Conservation (phyloP, 345 rosid genomes). For the Erucastrum elatum region DNA sequence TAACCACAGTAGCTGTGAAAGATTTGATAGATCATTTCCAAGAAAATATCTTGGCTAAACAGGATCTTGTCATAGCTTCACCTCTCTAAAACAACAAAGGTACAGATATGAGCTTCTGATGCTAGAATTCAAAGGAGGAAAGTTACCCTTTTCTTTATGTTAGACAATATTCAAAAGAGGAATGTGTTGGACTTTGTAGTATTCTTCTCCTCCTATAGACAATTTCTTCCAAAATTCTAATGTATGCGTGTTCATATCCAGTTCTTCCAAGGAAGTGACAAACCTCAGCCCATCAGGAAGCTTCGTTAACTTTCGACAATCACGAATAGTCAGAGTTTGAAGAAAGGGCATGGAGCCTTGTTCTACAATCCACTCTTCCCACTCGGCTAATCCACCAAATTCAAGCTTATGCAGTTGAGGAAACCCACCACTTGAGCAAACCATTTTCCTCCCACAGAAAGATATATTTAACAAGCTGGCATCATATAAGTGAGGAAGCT, state of each 20-base stretch:
- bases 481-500: background rate
- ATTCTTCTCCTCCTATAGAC: background rate
- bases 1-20: background rate
- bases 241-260: background rate
- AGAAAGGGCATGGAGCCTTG: background rate
- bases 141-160: background rate
- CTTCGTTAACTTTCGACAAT: background rate
- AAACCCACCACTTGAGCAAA: background rate
- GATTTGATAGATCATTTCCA: background rate
- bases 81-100: background rate
- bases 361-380: slow-evolving; percentile 5
- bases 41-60: too few relatives aligned
- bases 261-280: background rate
- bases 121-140: background rate
- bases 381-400: background rate
- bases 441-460: slow-evolving; percentile 1
- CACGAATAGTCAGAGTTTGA: background rate
- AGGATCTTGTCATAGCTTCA: background rate
- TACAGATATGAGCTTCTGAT: background rate
- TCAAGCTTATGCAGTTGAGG: background rate
- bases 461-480: background rate
- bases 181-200: slow-evolving; percentile 1
- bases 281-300: slow-evolving; percentile 7
- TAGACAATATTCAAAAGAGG: background rate
- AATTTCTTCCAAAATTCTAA: background rate